phyloP scores from a whole-genome alignment of 2,329 filamentous ascomycete genomes.

The Bipolaris bicolor region DNA sequence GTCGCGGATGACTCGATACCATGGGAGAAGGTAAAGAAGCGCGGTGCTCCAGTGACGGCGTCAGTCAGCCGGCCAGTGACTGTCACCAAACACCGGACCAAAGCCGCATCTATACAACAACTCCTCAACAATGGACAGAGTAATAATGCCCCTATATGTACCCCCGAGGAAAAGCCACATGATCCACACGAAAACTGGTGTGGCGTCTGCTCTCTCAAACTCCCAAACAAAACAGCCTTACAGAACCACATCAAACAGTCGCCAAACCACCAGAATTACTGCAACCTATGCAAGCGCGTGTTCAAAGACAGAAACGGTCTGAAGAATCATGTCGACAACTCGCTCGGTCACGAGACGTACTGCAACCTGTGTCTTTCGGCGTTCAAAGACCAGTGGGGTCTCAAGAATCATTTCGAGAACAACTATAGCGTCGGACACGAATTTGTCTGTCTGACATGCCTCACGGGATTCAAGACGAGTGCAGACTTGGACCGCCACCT shows the following conservation, averaged over 20 bases:
- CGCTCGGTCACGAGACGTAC: conserved; percentile 33
- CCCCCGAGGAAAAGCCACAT: conserved; percentile 1
- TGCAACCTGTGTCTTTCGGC: conserved; percentile 46
- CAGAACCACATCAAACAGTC: conserved; percentile 36
- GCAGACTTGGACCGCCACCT: conserved; percentile 34
- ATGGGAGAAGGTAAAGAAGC: conserved; percentile 39
- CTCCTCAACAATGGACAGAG: conserved; percentile 8
- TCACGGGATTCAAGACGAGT: conserved; percentile 33
- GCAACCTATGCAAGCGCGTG: conserved; percentile 44
- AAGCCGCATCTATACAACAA: background rate
- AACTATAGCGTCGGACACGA: conserved; percentile 37
- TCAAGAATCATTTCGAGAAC: conserved; percentile 45
- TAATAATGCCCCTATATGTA: conserved; percentile 14
- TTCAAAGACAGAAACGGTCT: conserved; percentile 45
- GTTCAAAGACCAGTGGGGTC: conserved; percentile 41
- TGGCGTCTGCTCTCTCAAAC: conserved; percentile 37
- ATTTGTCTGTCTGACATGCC: conserved; percentile 37
- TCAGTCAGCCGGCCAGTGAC: conserved; percentile 11
- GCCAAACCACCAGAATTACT: conserved; percentile 39
- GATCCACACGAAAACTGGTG: conserved; percentile 42
- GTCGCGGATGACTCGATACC: conserved; percentile 28
- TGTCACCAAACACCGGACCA: conserved; percentile 12
- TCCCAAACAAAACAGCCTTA: conserved; percentile 31
- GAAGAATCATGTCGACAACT: conserved; percentile 44
- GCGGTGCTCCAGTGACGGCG: conserved; percentile 10